Base-by-base conservation (phyloP, 768 basidiomycete species). In the Multifurca ochricompacta region DNA sequence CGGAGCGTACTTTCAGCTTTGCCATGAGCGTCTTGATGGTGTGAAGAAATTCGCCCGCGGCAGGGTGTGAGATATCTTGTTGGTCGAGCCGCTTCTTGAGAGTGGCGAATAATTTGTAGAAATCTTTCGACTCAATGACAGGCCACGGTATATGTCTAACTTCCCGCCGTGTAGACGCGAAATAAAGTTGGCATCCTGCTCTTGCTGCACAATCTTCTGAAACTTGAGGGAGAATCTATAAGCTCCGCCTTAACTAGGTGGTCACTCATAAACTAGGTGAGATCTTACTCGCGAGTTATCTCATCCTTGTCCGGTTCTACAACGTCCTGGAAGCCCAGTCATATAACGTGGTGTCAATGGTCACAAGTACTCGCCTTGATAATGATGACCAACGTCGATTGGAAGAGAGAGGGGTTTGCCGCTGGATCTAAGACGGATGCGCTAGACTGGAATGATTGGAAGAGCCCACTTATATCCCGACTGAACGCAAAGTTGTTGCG, bases 111-210 rank as follows among this genome's bases (percentile, higher is more conserved):
- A 80, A 60, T 3, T 65, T 69, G 54, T 84, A 83, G 63, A 83
- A 83, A 19, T 80, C 74, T 32, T 67, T 72, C 0, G 81, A 82
- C 57, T 80, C 78, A 28, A 83, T 82, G 37, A 83, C 78, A 0
- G 81, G 81, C 82, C 82, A 83, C 4, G 82, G 81, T 16, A 83
- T 72, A 84, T 83, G 39, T 71, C 72, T 6, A 83, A 60, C 47
- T 72, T 71, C 1, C 81, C 81, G 0, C 71, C 71, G 51, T 83
- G 82, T 1, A 83, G 70, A 1, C 73, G 74, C n/a, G 79, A 76
- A 49, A 83, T 81, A 59, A 83, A 83, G 58, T 83, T 84, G 0
- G 75, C 68, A 34, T 73, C 79, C 63, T 81, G 80, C 49, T 84
- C 80, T 8, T 79, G 73, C 45, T 78, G 72, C 9, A 83, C 81